phyloP scores from a whole-genome alignment of 345 rosid genomes.

The Kandelia obovata region DNA sequence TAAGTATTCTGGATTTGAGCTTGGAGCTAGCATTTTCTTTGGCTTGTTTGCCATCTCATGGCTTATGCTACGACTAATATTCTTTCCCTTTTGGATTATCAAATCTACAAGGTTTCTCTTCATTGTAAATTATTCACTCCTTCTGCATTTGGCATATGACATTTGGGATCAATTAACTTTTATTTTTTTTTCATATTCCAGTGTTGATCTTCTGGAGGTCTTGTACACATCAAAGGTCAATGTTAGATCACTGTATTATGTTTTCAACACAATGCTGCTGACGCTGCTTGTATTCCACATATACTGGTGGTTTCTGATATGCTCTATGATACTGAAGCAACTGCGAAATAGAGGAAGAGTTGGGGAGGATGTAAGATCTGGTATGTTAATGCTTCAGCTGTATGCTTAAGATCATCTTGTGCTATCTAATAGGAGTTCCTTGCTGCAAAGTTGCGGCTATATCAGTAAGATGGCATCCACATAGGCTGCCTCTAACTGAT shows the following conservation, averaged over 20 bases:
- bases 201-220: slow-evolving; percentile 43
- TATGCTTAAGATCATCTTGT: neutral
- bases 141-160: neutral
- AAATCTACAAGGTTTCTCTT: slow-evolving; percentile 59
- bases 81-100: slow-evolving; percentile 95
- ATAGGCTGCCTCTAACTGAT: no score
- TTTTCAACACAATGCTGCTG: slow-evolving; percentile 82
- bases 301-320: slow-evolving; percentile 97
- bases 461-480: no score
- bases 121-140: slow-evolving; percentile 15
- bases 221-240: slow-evolving; percentile 50
- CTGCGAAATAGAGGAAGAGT: slow-evolving; percentile 84
- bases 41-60: slow-evolving; percentile 89
- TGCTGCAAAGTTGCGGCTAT: no score
- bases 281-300: slow-evolving; percentile 84
- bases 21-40: slow-evolving; percentile 89
- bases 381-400: slow-evolving; percentile 30
- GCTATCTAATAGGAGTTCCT: neutral
- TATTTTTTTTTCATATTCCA: slow-evolving; percentile 27
- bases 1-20: slow-evolving; percentile 78
- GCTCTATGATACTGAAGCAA: slow-evolving; percentile 74
- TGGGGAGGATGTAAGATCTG: slow-evolving; percentile 97
- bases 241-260: slow-evolving; percentile 49
- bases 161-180: slow-evolving; percentile 15
- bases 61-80: slow-evolving; percentile 77